Base-by-base conservation (phyloP, 495 filamentous ascomycete genomes). In the Aspergillus cavernicola region DNA sequence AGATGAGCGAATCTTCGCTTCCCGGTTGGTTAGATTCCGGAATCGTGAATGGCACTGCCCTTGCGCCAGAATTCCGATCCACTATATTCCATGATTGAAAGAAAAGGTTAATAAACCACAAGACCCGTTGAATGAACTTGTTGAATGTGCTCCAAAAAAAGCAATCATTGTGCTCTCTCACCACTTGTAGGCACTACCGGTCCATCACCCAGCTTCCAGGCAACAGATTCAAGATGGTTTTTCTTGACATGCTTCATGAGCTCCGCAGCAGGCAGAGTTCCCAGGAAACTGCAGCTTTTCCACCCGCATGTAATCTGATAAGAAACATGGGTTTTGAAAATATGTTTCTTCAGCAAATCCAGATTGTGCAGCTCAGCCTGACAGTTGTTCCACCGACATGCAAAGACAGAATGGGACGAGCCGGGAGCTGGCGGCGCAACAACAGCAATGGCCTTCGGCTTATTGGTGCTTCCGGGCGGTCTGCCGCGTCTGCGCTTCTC, bases 281-380 rank as follows among this genome's bases (percentile, higher is more conserved):
- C 61, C 20, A 10, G 9, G n/a, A 45, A 48, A 0, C 50, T 24
- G 40, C 74, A 77, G 8, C 40, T 61, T 18, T 60, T 46, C 74
- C 74, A 77, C 18, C 38, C 54, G 43, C 74, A 77, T 12, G 26
- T 54, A 33, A 61, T 64, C 55, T 40, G 60, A 31, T 67, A 53
- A 1, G 64, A 62, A 4, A 71, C 60, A 35, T 76, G 88, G 5
- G 83, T 68, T 48, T 84, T 78, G 26, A 74, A 58, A 18, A 92
- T 61, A 62, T 95, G 89, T 47, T 78, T 80, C 49, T 82, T 80
- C 18, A 93, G 73, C 0, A 83, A 83, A 2, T 84, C 79, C 28
- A 90, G 62, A 61, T 91, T 92, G 56, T 92, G 88, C 3, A 93
- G 71, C 61, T 90, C 79, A 0, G 84, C 81, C 5, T 74, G 73